phyloP scores from a whole-genome alignment of 768 basidiomycete species.

The Amanita rubescens region DNA sequence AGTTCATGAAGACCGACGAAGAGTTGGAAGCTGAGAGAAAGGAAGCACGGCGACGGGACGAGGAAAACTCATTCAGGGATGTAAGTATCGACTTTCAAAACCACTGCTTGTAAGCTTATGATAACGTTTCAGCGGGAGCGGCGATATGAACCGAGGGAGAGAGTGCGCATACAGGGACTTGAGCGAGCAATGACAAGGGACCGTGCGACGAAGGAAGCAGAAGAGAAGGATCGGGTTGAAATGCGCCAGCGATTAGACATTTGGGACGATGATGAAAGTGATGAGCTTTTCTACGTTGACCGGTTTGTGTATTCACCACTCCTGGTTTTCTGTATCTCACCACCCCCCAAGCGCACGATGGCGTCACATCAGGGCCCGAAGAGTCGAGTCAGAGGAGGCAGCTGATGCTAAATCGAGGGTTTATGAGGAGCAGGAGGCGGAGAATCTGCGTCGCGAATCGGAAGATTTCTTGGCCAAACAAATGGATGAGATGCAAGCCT shows the following conservation, averaged over 20 bases:
- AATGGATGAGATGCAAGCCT: constrained; percentile 92
- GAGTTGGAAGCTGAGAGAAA: constrained; percentile 80
- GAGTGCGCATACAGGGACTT: constrained; percentile 67
- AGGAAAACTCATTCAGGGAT: constrained; percentile 80
- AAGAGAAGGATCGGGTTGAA: constrained; percentile 74
- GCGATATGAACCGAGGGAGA: constrained; percentile 87
- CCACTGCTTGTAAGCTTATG: neutral
- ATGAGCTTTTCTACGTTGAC: constrained; percentile 89
- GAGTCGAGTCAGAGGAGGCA: constrained; percentile 70
- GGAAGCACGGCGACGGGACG: constrained; percentile 66
- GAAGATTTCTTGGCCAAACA: constrained; percentile 91
- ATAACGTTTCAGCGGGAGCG: constrained; percentile 67
- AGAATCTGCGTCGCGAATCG: constrained; percentile 81
- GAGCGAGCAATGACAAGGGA: constrained; percentile 74
- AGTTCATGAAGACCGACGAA: constrained; percentile 56
- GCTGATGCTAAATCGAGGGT: constrained; percentile 78
- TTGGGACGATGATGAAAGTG: constrained; percentile 90
- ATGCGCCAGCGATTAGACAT: constrained; percentile 77
- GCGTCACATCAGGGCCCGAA: constrained; percentile 67
- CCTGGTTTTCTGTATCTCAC: neutral
- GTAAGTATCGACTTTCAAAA: constrained; percentile 40
- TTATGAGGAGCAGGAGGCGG: constrained; percentile 81
- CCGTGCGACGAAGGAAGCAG: constrained; percentile 61
- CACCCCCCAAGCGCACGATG: constrained; percentile 58
- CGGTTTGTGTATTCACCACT: constrained; percentile 41